These are phyloP conservation scores for Aspergillus cavernicola DNA, from an alignment of 495 filamentous ascomycete genomes.

Conservation along the genomic window DNA sequence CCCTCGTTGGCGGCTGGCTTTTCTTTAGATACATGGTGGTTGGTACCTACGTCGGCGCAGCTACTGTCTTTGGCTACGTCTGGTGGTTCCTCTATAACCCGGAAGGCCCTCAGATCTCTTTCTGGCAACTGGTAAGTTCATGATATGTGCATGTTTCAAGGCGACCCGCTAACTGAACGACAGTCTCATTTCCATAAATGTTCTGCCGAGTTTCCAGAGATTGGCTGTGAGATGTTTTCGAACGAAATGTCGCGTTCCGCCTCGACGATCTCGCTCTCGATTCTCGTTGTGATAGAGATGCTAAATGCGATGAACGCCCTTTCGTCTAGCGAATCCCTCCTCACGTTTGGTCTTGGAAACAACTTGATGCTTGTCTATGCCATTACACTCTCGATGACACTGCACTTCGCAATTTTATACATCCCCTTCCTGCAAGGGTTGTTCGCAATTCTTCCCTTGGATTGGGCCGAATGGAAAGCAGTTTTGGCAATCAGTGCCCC, in stretches of 20 bases:
- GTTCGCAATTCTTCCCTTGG: constrained; percentile 87
- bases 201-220: constrained; percentile 77
- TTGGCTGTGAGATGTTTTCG: constrained; percentile 91
- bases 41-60: constrained; percentile 88
- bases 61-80: constrained; percentile 95
- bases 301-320: constrained; percentile 99
- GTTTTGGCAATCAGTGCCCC: constrained; percentile 85
- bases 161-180: constrained; percentile 8
- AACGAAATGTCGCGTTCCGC: constrained; percentile 87
- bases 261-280: constrained; percentile 89
- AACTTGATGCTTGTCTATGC: constrained; percentile 98
- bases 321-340: constrained; percentile 87
- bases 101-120: constrained; percentile 87
- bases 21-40: constrained; percentile 98
- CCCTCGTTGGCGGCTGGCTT: constrained; percentile 89
- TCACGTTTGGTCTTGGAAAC: constrained; percentile 90
- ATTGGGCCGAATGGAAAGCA: constrained; percentile 89
- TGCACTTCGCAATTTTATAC: constrained; percentile 95
- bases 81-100: constrained; percentile 99
- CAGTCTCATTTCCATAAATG: constrained; percentile 91
- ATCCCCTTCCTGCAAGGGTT: constrained; percentile 82
- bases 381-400: constrained; percentile 87
- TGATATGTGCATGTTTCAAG: background rate
- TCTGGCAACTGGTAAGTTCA: constrained; percentile 72
- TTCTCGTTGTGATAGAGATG: constrained; percentile 98